phyloP scores from a whole-genome alignment of 1,284 basidiomycete species.

The Marasmius fiardii region DNA sequence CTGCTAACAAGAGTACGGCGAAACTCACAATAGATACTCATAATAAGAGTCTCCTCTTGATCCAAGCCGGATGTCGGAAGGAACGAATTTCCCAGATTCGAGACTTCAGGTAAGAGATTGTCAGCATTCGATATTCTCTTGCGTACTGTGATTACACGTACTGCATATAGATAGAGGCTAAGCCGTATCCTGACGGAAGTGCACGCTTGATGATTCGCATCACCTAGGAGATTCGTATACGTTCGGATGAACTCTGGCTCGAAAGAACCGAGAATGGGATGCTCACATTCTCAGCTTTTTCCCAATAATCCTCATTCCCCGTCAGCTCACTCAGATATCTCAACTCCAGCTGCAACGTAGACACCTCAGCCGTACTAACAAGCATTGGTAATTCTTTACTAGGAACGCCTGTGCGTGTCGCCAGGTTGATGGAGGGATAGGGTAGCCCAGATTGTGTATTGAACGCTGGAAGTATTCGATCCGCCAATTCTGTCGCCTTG shows the following conservation, averaged over 20 bases:
- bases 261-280: background rate
- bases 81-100: slow-evolving; percentile 64
- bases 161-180: slow-evolving; percentile 87
- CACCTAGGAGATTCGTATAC: slow-evolving; percentile 42
- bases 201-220: slow-evolving; percentile 69
- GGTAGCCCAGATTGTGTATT: slow-evolving; percentile 83
- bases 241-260: slow-evolving; percentile 3
- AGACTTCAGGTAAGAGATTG: slow-evolving; percentile 39
- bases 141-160: slow-evolving; percentile 28
- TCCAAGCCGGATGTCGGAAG: slow-evolving; percentile 83
- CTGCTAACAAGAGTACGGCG: slow-evolving; percentile 1
- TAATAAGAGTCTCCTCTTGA: slow-evolving; percentile 95
- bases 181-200: slow-evolving; percentile 57
- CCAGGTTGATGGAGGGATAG: slow-evolving; percentile 76
- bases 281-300: slow-evolving; percentile 69
- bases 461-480: slow-evolving; percentile 85
- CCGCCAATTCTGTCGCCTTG: slow-evolving; percentile 77
- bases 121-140: background rate
- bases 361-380: slow-evolving; percentile 81
- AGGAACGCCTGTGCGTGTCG: slow-evolving; percentile 57
- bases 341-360: slow-evolving; percentile 87
- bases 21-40: slow-evolving; percentile 81
- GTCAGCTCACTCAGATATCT: slow-evolving; percentile 85
- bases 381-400: slow-evolving; percentile 65
- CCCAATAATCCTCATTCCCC: slow-evolving; percentile 78